Base-by-base conservation (phyloP, 306 rosid species). In the Fagus crenata region DNA sequence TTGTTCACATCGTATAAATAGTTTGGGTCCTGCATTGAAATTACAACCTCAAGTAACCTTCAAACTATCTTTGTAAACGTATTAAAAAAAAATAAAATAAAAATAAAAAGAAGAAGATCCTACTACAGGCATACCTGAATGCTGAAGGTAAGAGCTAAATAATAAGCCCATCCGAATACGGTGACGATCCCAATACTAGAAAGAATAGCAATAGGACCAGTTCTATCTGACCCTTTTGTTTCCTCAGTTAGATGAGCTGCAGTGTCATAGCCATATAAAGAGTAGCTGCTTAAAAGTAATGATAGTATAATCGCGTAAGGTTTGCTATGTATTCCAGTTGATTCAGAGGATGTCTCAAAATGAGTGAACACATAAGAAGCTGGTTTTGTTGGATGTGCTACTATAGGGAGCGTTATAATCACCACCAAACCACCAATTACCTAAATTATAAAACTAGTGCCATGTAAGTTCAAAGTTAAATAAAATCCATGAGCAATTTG, bases 291-390 rank as follows among this genome's bases (percentile, higher is more conserved):
- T 36, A 64, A 22, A 64, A 64, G 69, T 37, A 36, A 28, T 0
- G 69, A 36, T n/a, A 64, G 7, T 12, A 64, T 64, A 7, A 64
- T 28, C 13, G 46, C 69, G 35, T 64, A 36, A 36, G 46, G 28
- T 6, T 35, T 64, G 3, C 69, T 64, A 0, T 37, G 11, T 36
- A 64, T 36, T 36, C 69, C 69, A 5, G 69, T 64, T 36, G 31
- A 5, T 43, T 64, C 69, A 1, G 46, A 43, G 7, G 46, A 64
- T 64, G 69, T 64, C 6, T 64, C 69, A 36, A 64, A 36, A 15
- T 64, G 69, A 36, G 69, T 64, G 46, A 64, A 36, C 43, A 64
- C 69, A 64, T 64, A 64, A 3, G 69, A 64, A 4, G 69, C 69
- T 36, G 69, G n/a, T 15, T 64, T 41, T 36, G 69, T 64, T 6